These are phyloP conservation scores for Breynia disticha DNA, from an alignment of 441 rosid species.

Conservation along the genomic window DNA sequence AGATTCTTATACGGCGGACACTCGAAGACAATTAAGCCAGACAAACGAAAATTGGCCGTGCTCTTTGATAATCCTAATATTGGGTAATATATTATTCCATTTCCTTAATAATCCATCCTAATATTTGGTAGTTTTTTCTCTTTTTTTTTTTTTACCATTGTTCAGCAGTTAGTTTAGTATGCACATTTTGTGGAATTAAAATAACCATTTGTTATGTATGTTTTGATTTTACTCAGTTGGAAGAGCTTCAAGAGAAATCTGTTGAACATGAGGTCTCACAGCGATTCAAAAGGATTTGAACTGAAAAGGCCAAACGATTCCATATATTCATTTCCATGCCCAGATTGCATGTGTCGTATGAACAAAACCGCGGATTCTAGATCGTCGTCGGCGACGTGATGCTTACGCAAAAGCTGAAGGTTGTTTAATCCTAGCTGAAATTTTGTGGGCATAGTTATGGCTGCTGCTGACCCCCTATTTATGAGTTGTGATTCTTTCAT, in stretches of 20 bases:
- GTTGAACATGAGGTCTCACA: slow-evolving; percentile 85
- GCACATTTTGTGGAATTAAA: neutral
- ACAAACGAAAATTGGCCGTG: slow-evolving; percentile 95
- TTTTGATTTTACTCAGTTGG: slow-evolving; percentile 44
- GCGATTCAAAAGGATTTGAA: slow-evolving; percentile 93
- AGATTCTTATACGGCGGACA: slow-evolving; percentile 92
- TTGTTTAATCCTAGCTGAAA: slow-evolving; percentile 17
- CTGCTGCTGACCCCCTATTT: slow-evolving; percentile 31
- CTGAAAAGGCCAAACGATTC: slow-evolving; percentile 86
- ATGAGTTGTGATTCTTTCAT: slow-evolving; percentile 51
- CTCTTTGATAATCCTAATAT: slow-evolving; percentile 88
- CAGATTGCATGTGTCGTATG: slow-evolving; percentile 87
- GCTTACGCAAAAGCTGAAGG: slow-evolving; percentile 11
- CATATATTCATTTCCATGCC: slow-evolving; percentile 85
- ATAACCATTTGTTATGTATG: too few relatives aligned
- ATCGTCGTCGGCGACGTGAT: slow-evolving; percentile 45
- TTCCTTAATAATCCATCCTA: neutral
- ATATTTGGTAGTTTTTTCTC: too few relatives aligned
- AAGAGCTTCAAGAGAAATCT: slow-evolving; percentile 84
- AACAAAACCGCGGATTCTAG: slow-evolving; percentile 57
- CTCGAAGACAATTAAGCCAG: slow-evolving; percentile 92
- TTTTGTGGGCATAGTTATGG: slow-evolving; percentile 13
- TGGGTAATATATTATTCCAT: slow-evolving; percentile 46
- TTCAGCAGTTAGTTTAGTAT: neutral
- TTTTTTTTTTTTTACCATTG: too few relatives aligned